These are phyloP conservation scores for Pseudomicrostroma phylloplanum DNA, from an alignment of 1,284 basidiomycete genomes.

Conservation along the genomic window DNA sequence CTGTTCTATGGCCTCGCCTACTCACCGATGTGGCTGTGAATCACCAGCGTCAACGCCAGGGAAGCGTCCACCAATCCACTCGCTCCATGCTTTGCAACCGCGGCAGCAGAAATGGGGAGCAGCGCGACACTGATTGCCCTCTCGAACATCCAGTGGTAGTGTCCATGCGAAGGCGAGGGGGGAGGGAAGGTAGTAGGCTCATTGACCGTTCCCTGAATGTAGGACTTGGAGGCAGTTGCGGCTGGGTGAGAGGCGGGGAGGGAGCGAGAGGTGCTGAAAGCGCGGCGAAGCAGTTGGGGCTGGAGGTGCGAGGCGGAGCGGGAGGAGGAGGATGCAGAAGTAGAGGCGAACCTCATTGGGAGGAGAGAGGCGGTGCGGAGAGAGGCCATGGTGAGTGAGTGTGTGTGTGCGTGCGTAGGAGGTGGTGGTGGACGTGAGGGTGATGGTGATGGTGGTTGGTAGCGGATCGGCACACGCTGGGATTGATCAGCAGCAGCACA, in stretches of 20 bases:
- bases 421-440: background rate
- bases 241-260: conserved; percentile 8
- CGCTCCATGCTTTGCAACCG: conserved; percentile 47
- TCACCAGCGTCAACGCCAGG: conserved; percentile 75
- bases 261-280: background rate
- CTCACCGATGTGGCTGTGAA: conserved; percentile 81
- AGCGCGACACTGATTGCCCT: conserved; percentile 79
- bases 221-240: conserved; percentile 29
- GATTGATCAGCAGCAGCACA: no score
- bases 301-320: background rate
- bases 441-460: background rate
- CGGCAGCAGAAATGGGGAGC: conserved; percentile 62
- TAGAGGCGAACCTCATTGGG: background rate
- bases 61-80: conserved; percentile 66
- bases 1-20: conserved; percentile 55
- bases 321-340: conserved; percentile 2
- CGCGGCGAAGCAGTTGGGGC: background rate
- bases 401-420: background rate
- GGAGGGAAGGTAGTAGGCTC: conserved; percentile 84
- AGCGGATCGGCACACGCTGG: background rate
- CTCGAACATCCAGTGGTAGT: conserved; percentile 97
- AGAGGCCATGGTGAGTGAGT: background rate
- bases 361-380: background rate
- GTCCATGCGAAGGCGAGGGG: conserved; percentile 67
- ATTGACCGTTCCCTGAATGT: conserved; percentile 89